These are phyloP conservation scores for Balansia obtecta DNA, from an alignment of 2,329 filamentous ascomycete genomes.

Conservation along the genomic window DNA sequence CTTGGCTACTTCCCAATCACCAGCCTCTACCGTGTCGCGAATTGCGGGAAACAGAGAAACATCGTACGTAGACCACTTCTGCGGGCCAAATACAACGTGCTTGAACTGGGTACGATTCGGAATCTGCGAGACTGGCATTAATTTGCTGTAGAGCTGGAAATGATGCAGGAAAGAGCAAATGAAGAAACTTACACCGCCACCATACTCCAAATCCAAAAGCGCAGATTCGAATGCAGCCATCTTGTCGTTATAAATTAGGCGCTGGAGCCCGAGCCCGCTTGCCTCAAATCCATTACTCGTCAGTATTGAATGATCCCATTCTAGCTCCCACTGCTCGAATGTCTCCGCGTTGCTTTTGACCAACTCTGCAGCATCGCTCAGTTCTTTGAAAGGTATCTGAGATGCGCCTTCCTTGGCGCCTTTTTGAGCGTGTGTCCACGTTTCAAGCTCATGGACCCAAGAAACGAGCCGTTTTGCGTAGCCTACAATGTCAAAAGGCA, in stretches of 20 bases:
- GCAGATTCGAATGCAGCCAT: slow-evolving; percentile 74
- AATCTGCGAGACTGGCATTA: slow-evolving; percentile 35
- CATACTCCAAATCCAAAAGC: slow-evolving; percentile 61
- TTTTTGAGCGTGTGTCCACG: slow-evolving; percentile 48
- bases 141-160: not conserved
- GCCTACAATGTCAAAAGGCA: slow-evolving; percentile 67
- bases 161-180: slow-evolving; percentile 7
- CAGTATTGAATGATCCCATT: slow-evolving; percentile 64
- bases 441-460: slow-evolving; percentile 55
- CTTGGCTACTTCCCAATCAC: slow-evolving; percentile 58
- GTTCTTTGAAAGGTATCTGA: slow-evolving; percentile 18
- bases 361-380: slow-evolving; percentile 43
- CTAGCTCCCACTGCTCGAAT: slow-evolving; percentile 65
- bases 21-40: slow-evolving; percentile 61
- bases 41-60: slow-evolving; percentile 52
- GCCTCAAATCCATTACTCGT: slow-evolving; percentile 66
- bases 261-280: slow-evolving; percentile 48
- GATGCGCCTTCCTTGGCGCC: slow-evolving; percentile 18
- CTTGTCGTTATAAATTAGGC: slow-evolving; percentile 66
- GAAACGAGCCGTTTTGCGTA: slow-evolving; percentile 55
- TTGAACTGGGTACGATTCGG: slow-evolving; percentile 87
- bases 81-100: slow-evolving; percentile 79
- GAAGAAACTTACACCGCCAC: slow-evolving; percentile 55
- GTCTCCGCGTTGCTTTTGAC: slow-evolving; percentile 37
- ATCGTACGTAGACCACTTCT: slow-evolving; percentile 48